Base-by-base conservation (phyloP, 768 basidiomycete species). In the Leccinellum luteum region DNA sequence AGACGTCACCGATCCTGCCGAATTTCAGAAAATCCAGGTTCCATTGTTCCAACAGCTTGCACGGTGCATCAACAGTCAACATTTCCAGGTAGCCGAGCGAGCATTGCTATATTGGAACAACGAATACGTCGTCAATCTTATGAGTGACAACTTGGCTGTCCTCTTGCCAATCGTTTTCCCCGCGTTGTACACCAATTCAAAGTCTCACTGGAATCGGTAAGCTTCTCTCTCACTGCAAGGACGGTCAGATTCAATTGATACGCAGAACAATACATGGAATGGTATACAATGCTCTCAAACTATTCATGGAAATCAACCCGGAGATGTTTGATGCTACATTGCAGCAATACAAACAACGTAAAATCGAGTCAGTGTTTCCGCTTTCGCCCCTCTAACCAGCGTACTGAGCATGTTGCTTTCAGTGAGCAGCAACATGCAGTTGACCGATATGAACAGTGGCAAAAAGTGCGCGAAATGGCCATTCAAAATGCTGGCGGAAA, bases 271-370 rank as follows among this genome's bases (percentile, higher is more conserved):
- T 98, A 66, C 97, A 99, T 64, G 93, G 93, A 60, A 95, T 98
- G 92, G 95, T 98, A 28, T 98, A 97, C 76, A 98, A 98, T 70
- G 97, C 97, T 2, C 78, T 99, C 71, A 98, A 96, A 73, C 73
- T 98, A 57, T 96, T 98, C 77, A 98, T 98, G 95, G 97, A 99
- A 74, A 93, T 98, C 71, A 98, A 98, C 69, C 91, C 94, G 0
- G 92, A 96, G 69, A 76, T 98, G 23, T 99, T 99, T 64, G 95
- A 98, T 65, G 91, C 91, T 63, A 85, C 89, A 52, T 86, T 98
- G 81, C 89, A 90, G 48, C 91, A 94, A 60, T 98, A 96, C 75
- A 96, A 91, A 75, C 89, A 91, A 69, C 84, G 85, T 55, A 89
- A 87, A 74, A 78, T 89, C 48, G 85, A 88, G 95, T 97, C 64